Conservation (phyloP, 495 filamentous ascomycete species). For the Bombardia bombarda region DNA sequence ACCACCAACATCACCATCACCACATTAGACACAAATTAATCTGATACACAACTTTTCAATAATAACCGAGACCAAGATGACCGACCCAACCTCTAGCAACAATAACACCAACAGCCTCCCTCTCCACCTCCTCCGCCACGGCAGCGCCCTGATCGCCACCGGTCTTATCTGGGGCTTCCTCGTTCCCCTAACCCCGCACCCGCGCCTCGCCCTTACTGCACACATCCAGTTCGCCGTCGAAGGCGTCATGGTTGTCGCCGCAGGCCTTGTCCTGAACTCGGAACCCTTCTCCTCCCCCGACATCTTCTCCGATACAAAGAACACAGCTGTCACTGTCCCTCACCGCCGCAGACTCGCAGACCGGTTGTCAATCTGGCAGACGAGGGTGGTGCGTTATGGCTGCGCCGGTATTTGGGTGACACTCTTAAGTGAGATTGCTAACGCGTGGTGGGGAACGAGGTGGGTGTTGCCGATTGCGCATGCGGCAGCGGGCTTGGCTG, state of each 20-base stretch:
- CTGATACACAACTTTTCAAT: too few species aligned
- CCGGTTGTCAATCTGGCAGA: neutral
- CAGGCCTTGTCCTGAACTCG: conserved; percentile 7
- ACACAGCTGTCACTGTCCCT: neutral
- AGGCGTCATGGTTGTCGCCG: conserved; percentile 9
- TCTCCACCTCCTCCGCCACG: conserved; percentile 10
- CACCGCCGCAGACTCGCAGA: neutral
- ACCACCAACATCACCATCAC: too few species aligned
- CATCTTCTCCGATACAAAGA: neutral
- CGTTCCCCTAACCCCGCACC: conserved; percentile 8
- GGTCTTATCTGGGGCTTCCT: conserved; percentile 11
- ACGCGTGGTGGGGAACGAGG: conserved; percentile 12
- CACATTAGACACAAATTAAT: too few species aligned
- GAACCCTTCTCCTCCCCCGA: neutral
- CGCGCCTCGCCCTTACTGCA: conserved; percentile 10
- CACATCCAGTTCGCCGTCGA: conserved; percentile 14
- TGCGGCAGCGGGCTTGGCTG: conserved; percentile 5
- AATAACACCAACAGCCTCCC: conserved; percentile 2
- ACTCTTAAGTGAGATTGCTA: conserved; percentile 6
- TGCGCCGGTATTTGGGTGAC: conserved; percentile 9
- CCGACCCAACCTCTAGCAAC: neutral
- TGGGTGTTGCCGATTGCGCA: conserved; percentile 11
- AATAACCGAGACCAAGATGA: too few species aligned
- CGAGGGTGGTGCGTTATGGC: conserved; percentile 3
- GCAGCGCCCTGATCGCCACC: conserved; percentile 6